A percentile compares a stretch with the other conserved stretches of the same genome.
These are phyloP conservation scores for Globisporangium canariense DNA, from an alignment of 352 stramenopile genomes.

Conservation along the genomic window DNA sequence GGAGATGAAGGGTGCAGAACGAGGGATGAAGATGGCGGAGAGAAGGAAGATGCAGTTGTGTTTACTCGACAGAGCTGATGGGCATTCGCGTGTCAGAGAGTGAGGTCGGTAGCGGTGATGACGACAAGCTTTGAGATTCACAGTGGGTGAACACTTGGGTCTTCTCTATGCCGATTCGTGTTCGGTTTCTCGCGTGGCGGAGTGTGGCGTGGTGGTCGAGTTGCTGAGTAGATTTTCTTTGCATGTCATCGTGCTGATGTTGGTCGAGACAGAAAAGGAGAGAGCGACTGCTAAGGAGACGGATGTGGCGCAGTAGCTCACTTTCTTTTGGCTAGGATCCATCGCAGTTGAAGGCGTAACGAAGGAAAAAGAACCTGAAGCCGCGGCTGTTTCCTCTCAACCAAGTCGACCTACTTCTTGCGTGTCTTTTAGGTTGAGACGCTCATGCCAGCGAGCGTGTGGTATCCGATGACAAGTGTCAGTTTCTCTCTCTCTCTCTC, in stretches of 20 bases:
- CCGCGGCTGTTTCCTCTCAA: constrained; percentile 9
- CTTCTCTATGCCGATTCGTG: not conserved
- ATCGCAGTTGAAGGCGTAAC: constrained; percentile 4
- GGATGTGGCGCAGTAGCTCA: not conserved
- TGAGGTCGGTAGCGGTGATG: not conserved
- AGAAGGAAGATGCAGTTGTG: not conserved
- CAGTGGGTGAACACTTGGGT: not conserved
- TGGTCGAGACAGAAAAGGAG: not conserved
- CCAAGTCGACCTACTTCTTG: not conserved
- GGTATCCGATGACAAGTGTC: not conserved
- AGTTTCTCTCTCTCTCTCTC: not conserved
- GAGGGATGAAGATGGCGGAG: constrained; percentile 6
- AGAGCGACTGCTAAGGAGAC: not conserved
- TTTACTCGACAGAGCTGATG: constrained; percentile 4
- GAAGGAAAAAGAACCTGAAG: constrained; percentile 7
- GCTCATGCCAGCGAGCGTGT: not conserved
- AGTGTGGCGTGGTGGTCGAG: not conserved
- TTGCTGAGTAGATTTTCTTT: not conserved
- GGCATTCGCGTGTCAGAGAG: not conserved
- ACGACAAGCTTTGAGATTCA: not conserved
- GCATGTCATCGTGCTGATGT: constrained; percentile 3
- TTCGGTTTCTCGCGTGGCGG: not conserved
- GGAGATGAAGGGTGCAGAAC: not conserved
- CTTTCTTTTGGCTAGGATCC: not conserved
- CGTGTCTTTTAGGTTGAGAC: constrained; percentile 1